Evolutionary conservation across 176 grass and related monocot genomes (phyloP).

Genomic region (Puya raimondii): DNA sequence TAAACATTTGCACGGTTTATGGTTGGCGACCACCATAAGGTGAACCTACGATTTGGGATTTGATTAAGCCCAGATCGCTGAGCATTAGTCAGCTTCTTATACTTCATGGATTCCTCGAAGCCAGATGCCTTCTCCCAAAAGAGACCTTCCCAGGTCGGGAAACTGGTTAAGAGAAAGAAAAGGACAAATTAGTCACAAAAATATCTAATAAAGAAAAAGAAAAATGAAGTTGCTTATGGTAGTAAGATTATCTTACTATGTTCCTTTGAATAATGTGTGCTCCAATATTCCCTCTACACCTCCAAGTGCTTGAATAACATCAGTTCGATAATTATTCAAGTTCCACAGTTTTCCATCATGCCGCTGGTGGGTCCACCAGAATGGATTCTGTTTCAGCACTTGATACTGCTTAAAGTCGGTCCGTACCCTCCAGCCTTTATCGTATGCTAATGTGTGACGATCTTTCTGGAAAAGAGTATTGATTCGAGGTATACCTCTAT

Average conservation of each 20-base stretch:
- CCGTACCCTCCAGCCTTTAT: constrained; percentile 96
- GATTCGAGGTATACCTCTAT: constrained; percentile 95
- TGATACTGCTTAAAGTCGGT: constrained; percentile 99
- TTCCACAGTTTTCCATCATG: constrained; percentile 99
- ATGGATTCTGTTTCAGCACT: constrained; percentile 98
- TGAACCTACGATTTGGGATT: constrained; percentile 97
- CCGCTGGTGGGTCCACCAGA: constrained; percentile 99
- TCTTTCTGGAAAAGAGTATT: constrained; percentile 99
- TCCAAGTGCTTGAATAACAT: constrained; percentile 99
- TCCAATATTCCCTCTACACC: constrained; percentile 97
- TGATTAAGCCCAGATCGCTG: constrained; percentile 93
- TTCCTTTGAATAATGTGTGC: constrained; percentile 97
- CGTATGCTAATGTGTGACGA: constrained; percentile 83
- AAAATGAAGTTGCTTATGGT: background rate
- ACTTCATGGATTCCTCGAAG: constrained; percentile 99
- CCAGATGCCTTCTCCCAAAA: constrained; percentile 98
- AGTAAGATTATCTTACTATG: constrained; percentile 34
- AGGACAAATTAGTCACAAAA: background rate
- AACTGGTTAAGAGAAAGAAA: constrained; percentile 18
- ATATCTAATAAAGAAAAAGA: background rate
- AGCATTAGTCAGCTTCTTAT: constrained; percentile 97
- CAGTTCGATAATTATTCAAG: constrained; percentile 97
- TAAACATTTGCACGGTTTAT: constrained; percentile 92
- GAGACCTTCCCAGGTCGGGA: constrained; percentile 97
- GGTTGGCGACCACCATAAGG: constrained; percentile 91